Conservation (phyloP, 352 stramenopile genomes). For the Globisporangium apiculatum region DNA sequence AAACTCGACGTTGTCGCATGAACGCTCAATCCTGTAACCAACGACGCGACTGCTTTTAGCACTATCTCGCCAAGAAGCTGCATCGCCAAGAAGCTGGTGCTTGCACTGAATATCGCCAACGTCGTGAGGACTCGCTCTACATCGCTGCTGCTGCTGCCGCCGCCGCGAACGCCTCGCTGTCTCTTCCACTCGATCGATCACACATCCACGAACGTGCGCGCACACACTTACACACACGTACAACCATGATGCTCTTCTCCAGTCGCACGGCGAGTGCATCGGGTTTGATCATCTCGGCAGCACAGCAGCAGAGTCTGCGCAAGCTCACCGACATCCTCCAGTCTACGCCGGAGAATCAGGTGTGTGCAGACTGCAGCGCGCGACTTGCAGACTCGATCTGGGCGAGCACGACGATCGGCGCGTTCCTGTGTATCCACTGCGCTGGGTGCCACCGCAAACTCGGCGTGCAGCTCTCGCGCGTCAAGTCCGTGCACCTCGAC, state of each 20-base stretch:
- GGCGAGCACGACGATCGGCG: conserved; percentile 91
- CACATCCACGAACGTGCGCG: no score
- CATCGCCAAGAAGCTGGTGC: no score
- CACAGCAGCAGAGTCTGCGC: conserved; percentile 32
- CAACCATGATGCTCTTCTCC: conserved; percentile 38
- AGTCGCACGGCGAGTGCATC: conserved; percentile 17
- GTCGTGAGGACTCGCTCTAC: background rate
- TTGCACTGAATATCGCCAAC: background rate
- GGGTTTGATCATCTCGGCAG: conserved; percentile 10
- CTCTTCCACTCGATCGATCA: background rate
- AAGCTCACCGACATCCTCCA: conserved; percentile 65
- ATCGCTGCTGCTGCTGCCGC: no score
- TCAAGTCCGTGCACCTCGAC: conserved; percentile 81
- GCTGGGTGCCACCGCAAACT: conserved; percentile 92
- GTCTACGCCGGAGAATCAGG: conserved; percentile 48
- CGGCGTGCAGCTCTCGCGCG: conserved; percentile 90
- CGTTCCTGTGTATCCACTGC: conserved; percentile 95
- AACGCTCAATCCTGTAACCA: no score
- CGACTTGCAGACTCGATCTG: conserved; percentile 85
- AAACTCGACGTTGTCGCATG: no score
- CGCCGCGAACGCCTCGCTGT: background rate
- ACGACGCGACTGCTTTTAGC: no score
- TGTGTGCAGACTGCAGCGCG: conserved; percentile 72
- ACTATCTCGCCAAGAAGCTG: no score
- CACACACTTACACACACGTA: background rate